These are phyloP conservation scores for Crassisporium funariophilum DNA, from an alignment of 768 basidiomycete genomes.

Conservation along the genomic window DNA sequence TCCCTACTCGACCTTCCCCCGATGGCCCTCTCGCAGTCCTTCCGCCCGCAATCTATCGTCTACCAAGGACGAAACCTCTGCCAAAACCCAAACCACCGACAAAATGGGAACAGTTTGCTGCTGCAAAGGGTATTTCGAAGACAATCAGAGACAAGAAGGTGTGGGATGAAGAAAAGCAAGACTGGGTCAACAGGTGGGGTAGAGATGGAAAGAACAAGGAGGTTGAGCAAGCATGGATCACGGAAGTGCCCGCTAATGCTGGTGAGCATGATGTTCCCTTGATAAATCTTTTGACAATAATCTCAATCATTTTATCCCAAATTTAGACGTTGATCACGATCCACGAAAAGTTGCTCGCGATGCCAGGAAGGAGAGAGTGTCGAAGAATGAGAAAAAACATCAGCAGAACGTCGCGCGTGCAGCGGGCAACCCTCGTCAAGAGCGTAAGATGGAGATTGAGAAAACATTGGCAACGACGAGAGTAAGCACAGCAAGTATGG, in stretches of 20 bases:
- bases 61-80: conserved; percentile 90
- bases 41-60: conserved; percentile 70
- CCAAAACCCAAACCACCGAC: conserved; percentile 92
- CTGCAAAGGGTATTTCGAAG: conserved; percentile 91
- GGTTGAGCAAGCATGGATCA: conserved; percentile 85
- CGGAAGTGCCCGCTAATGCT: conserved; percentile 85
- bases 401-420: conserved; percentile 71
- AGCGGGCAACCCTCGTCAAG: conserved; percentile 36
- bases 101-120: conserved; percentile 97
- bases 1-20: conserved; percentile 73
- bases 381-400: conserved; percentile 84
- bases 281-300: neutral
- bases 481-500: conserved; percentile 92
- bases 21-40: conserved; percentile 86
- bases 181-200: conserved; percentile 93
- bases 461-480: conserved; percentile 74
- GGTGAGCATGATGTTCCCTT: conserved; percentile 54
- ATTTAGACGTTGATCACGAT: conserved; percentile 74
- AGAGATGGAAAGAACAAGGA: conserved; percentile 87
- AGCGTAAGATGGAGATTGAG: conserved; percentile 76
- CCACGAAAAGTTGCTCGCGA: conserved; percentile 74
- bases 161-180: conserved; percentile 95
- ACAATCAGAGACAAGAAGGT: conserved; percentile 73
- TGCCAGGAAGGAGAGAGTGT: conserved; percentile 78
- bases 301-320: neutral